Evolutionary conservation across 768 basidiomycete genomes (phyloP), one percentile per base, ranked within the genome.

Genomic region (Multifurca ochricompacta): DNA sequence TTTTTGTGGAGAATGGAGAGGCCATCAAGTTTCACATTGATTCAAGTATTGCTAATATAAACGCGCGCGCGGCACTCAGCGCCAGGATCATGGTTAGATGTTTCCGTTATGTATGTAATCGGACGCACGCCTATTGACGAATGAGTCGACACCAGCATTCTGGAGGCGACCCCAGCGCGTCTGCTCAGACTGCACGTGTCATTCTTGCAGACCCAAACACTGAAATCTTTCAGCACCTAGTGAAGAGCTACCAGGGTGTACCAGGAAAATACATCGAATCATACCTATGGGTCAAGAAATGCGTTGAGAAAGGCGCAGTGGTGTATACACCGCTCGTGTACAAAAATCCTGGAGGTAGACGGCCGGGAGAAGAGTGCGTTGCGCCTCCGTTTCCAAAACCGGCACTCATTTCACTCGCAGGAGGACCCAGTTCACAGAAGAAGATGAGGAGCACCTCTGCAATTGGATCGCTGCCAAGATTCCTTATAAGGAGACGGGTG

Each of bases 401-500:
- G 34, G 53, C 42, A 21, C 49, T 43, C 39, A 47, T n/a, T 31
- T 32, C 13, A 16, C 31, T 23, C 53, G 18, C 64, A 91, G 88
- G 66, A 77, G 88, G 40, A 89, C 82, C 0, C 84, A 85, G 51
- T 91, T 90, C 58, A 83, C 82, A 0, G 80, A 82, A 58, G 78
- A 83, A 57, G 88, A 91, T 54, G 89, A 91, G 64, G 75, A 81
- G 48, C 77, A 80, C 56, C 70, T 91, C 8, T 87, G 85, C 60
- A 70, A 75, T 30, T 91, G 86, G 84, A 89, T 91, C 58, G 89
- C 88, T 1, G 72, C 77, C 21, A 88, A 87, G 67, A 90, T 91
- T 19, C 88, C 89, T 2, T 87, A 83, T 69, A 89, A 87, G 65
- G 82, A 85, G 65, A 87, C 82, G 0, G 85, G 87, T 2, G 88